Conservation (phyloP, 108 stramenopile genomes). For the Nannochloropsis gaditana region DNA sequence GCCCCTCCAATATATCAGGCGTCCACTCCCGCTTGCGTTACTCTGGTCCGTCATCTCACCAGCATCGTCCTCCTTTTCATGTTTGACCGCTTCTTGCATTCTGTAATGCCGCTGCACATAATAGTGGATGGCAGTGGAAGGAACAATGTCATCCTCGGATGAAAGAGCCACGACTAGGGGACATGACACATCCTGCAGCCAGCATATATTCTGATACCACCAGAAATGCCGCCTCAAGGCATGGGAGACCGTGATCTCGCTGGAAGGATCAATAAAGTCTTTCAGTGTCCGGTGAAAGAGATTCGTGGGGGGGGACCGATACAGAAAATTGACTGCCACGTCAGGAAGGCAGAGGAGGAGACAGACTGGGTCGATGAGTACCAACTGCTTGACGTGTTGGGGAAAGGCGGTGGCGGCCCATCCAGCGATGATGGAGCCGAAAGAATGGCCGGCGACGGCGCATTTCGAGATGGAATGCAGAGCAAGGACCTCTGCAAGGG, state of each 20-base stretch:
- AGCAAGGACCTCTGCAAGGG: background rate
- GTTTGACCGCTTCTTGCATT: background rate
- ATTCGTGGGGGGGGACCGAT: background rate
- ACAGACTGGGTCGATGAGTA: slow-evolving; percentile 41
- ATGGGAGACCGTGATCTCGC: slow-evolving; percentile 38
- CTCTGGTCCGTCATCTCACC: background rate
- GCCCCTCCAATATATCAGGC: slow-evolving; percentile 31
- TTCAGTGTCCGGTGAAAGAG: background rate
- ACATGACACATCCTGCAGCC: slow-evolving; percentile 37
- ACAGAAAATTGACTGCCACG: slow-evolving; percentile 41
- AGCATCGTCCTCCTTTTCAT: background rate
- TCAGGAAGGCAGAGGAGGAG: slow-evolving; percentile 41
- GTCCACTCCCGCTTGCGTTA: background rate
- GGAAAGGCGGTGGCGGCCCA: slow-evolving; percentile 24
- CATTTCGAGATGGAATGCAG: background rate
- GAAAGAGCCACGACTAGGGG: slow-evolving; percentile 38
- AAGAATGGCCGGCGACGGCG: slow-evolving; percentile 30
- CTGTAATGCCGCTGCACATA: slow-evolving; percentile 21
- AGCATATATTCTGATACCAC: slow-evolving; percentile 44
- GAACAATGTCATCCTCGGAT: slow-evolving; percentile 32
- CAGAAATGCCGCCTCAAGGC: slow-evolving; percentile 39
- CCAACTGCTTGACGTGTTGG: slow-evolving; percentile 35
- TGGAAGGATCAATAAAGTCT: slow-evolving; percentile 12
- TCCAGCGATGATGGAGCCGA: slow-evolving; percentile 33
- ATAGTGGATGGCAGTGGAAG: slow-evolving; percentile 27